phyloP scores from a whole-genome alignment of 306 rosid species.

The Vachellia pachyceras region DNA sequence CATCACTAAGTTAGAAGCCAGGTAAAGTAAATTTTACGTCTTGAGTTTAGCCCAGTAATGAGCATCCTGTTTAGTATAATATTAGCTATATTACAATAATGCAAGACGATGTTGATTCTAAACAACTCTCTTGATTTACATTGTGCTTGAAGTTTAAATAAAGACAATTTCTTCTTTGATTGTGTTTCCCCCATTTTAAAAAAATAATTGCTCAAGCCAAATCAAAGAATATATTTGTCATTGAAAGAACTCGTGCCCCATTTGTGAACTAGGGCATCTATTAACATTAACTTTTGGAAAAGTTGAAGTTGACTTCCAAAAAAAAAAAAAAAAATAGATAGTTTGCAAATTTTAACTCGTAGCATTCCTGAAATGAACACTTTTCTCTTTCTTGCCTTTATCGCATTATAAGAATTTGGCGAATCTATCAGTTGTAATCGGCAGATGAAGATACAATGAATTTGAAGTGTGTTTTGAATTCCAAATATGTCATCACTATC shows the following conservation, averaged over 20 bases:
- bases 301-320: too few relatives aligned
- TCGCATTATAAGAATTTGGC: too few relatives aligned
- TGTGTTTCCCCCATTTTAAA: too few relatives aligned
- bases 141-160: not conserved
- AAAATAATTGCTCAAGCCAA: too few relatives aligned
- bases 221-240: too few relatives aligned
- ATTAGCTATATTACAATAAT: not conserved
- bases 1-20: slow-evolving; percentile 8
- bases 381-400: not conserved
- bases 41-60: not conserved
- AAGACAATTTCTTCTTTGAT: too few relatives aligned
- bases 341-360: not conserved
- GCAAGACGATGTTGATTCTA: not conserved
- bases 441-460: too few relatives aligned
- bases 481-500: not conserved
- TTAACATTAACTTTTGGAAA: too few relatives aligned
- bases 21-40: not conserved
- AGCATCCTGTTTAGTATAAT: not conserved
- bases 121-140: not conserved
- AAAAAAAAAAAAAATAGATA: not conserved
- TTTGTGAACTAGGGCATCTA: too few relatives aligned
- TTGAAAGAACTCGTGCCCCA: too few relatives aligned
- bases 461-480: not conserved
- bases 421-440: not conserved
- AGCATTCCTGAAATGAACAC: not conserved